Conservation (phyloP, 768 basidiomycete genomes). For the Dioszegia hungarica region DNA sequence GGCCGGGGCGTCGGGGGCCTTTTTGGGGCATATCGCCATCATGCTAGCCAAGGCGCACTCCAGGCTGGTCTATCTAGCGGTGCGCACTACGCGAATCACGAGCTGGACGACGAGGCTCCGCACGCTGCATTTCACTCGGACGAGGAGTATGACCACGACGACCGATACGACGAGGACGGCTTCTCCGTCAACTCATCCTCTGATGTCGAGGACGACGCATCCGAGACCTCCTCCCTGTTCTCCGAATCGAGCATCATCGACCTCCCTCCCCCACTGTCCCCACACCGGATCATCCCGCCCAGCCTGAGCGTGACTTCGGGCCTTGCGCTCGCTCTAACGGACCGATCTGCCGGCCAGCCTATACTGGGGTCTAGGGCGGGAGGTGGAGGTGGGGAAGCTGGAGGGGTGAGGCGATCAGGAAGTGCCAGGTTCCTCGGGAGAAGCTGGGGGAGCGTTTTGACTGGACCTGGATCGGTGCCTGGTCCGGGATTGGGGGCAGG, state of each 20-base stretch:
- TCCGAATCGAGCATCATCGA: conserved; percentile 37
- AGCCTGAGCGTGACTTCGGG: conserved; percentile 22
- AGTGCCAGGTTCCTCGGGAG: conserved; percentile 27
- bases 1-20: too few species aligned
- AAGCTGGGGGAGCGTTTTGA: conserved; percentile 20
- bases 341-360: conserved; percentile 9
- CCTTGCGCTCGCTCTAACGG: background rate
- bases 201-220: conserved; percentile 8
- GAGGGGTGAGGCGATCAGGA: conserved; percentile 16
- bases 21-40: too few species aligned
- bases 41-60: too few species aligned
- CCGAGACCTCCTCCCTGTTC: conserved; percentile 15
- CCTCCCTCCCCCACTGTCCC: conserved; percentile 28
- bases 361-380: too few species aligned
- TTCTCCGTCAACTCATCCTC: too few species aligned
- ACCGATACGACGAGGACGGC: conserved; percentile 4
- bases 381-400: too few species aligned
- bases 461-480: background rate
- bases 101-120: too few species aligned
- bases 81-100: too few species aligned
- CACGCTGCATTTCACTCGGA: background rate
- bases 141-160: background rate
- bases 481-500: conserved; percentile 3
- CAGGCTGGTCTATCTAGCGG: too few species aligned
- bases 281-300: conserved; percentile 20